Percentiles rank a stretch among this genome's conserved stretches.
phyloP scores from a whole-genome alignment of 768 basidiomycete species.

The Calocybe indica region DNA sequence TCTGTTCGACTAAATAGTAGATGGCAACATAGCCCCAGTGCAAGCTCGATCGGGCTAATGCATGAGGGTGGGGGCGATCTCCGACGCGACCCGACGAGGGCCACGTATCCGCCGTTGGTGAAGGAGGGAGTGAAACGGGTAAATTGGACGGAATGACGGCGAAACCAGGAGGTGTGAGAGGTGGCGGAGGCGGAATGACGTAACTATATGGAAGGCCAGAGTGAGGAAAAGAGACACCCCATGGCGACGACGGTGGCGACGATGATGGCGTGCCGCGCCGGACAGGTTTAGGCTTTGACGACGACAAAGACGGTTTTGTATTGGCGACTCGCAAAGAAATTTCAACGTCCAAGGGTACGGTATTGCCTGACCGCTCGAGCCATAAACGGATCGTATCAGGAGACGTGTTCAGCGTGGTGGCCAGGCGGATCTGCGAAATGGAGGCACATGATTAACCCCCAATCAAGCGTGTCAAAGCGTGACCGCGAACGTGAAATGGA shows the following conservation, averaged over 20 bases:
- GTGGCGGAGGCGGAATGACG: slow-evolving; percentile 22
- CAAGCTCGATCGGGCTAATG: slow-evolving; percentile 32
- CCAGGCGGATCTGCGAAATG: slow-evolving; percentile 56
- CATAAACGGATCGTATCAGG: slow-evolving; percentile 78
- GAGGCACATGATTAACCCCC: slow-evolving; percentile 6
- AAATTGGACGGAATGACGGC: slow-evolving; percentile 32
- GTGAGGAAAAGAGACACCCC: slow-evolving; percentile 24
- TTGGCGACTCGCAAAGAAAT: slow-evolving; percentile 58
- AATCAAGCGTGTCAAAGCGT: slow-evolving; percentile 1
- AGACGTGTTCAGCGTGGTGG: slow-evolving; percentile 63
- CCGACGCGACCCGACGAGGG: slow-evolving; percentile 19
- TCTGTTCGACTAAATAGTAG: slow-evolving; percentile 73
- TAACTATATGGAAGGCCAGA: slow-evolving; percentile 29
- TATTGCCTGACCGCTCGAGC: slow-evolving; percentile 72
- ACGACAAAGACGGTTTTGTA: slow-evolving; percentile 4
- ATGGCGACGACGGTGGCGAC: slow-evolving; percentile 25
- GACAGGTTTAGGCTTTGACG: slow-evolving; percentile 3
- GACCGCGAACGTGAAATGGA: not conserved
- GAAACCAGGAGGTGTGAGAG: slow-evolving; percentile 20
- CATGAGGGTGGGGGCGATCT: slow-evolving; percentile 20
- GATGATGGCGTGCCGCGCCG: slow-evolving; percentile 24
- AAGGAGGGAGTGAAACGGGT: slow-evolving; percentile 32
- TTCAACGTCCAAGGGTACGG: slow-evolving; percentile 72
- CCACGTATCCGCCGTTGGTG: slow-evolving; percentile 36
- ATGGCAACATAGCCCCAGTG: slow-evolving; percentile 82